These are phyloP conservation scores for Eimeria falciformis DNA, from an alignment of 169 alveolate species.

Conservation along the genomic window DNA sequence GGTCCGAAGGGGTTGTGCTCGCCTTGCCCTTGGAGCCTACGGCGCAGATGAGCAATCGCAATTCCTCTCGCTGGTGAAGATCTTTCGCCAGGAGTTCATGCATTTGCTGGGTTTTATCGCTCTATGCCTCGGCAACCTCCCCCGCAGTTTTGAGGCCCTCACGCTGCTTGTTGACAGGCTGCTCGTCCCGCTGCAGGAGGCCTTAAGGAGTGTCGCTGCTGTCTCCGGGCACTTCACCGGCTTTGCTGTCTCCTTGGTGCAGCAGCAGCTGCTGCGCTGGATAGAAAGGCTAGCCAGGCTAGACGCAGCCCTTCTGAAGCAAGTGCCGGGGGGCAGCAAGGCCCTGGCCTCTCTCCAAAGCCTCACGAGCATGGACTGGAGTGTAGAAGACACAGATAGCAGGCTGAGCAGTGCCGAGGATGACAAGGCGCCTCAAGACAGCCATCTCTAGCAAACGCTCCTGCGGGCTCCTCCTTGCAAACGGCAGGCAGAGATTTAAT, in stretches of 20 bases:
- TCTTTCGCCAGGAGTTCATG: not conserved
- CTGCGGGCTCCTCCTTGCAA: not conserved
- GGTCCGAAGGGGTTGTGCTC: not conserved
- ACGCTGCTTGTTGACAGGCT: not conserved
- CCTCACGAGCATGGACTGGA: not conserved
- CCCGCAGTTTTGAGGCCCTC: not conserved
- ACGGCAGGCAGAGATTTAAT: too few relatives aligned
- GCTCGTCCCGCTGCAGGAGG: conserved; percentile 25
- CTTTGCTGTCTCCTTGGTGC: not conserved
- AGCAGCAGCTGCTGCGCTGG: conserved; percentile 24
- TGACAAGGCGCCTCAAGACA: not conserved
- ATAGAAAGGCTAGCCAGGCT: not conserved
- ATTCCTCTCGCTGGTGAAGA: not conserved
- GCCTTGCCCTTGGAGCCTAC: conserved; percentile 7
- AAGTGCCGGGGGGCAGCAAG: conserved; percentile 1
- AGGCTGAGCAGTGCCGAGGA: not conserved
- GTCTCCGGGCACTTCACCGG: conserved; percentile 19
- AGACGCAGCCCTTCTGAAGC: not conserved
- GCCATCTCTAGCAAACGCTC: conserved; percentile 13
- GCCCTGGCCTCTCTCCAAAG: not conserved
- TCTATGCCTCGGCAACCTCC: not conserved
- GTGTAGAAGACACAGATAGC: not conserved
- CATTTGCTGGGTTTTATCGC: conserved; percentile 8
- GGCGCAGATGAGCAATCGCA: not conserved
- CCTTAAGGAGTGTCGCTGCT: conserved; percentile 7